A percentile compares a stretch with the other conserved stretches of the same genome.
These are phyloP conservation scores for Nitzschia sp. DNA, from an alignment of 108 stramenopile species.

Conservation along the genomic window DNA sequence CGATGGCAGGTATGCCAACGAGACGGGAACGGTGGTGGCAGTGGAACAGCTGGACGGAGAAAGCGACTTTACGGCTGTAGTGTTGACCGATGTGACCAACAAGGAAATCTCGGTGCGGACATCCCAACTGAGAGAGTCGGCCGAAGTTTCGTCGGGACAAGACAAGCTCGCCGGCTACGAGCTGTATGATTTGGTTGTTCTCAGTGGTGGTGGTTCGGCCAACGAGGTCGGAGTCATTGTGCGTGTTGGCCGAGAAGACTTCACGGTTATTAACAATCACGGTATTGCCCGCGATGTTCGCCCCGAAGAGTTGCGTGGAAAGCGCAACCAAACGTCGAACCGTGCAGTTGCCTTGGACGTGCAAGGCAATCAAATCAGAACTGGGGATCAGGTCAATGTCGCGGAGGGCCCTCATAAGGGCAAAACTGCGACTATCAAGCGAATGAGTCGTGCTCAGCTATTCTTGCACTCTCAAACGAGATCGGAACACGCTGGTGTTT, in stretches of 20 bases:
- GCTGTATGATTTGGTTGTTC: conserved; percentile 87
- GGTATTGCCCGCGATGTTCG: conserved; percentile 83
- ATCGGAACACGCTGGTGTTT: conserved; percentile 87
- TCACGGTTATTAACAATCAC: conserved; percentile 90
- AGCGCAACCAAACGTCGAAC: conserved; percentile 77
- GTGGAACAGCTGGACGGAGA: conserved; percentile 83
- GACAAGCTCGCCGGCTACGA: conserved; percentile 88
- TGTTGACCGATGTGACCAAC: conserved; percentile 90
- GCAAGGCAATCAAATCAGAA: conserved; percentile 83
- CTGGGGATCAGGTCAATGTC: conserved; percentile 85
- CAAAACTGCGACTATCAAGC: conserved; percentile 89
- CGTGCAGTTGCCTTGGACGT: conserved; percentile 89
- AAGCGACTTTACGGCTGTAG: conserved; percentile 83
- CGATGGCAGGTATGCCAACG: conserved; percentile 93
- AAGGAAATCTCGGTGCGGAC: conserved; percentile 90
- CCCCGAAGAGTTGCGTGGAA: conserved; percentile 90
- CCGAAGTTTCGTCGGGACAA: conserved; percentile 87
- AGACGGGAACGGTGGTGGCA: conserved; percentile 93
- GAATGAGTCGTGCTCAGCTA: conserved; percentile 85
- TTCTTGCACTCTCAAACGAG: conserved; percentile 90
- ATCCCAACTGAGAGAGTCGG: conserved; percentile 85
- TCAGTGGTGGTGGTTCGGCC: conserved; percentile 86
- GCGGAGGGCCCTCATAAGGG: conserved; percentile 90
- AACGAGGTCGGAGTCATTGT: conserved; percentile 94
- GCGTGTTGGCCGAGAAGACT: conserved; percentile 91